phyloP scores from a whole-genome alignment of 129 eudicot genomes.

The Saussurea involucrata region DNA sequence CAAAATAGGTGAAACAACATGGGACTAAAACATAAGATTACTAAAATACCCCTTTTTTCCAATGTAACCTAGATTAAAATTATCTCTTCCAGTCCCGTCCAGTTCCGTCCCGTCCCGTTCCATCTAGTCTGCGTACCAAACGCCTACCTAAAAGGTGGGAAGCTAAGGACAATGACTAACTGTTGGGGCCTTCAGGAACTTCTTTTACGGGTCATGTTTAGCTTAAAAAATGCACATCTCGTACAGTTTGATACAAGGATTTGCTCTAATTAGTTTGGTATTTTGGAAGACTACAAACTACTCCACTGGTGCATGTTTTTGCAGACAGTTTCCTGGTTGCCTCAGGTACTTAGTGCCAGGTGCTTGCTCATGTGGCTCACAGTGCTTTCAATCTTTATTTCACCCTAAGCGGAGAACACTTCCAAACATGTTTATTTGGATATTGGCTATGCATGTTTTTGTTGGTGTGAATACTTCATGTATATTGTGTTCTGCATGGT shows the following conservation, averaged over 20 bases:
- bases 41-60: too few species aligned
- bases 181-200: background rate
- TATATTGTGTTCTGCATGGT: background rate
- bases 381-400: background rate
- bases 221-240: background rate
- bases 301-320: background rate
- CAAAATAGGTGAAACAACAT: too few species aligned
- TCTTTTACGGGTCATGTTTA: background rate
- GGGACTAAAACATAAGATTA: too few species aligned
- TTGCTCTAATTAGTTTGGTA: background rate
- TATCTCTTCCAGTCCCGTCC: too few species aligned
- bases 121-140: too few species aligned
- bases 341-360: background rate
- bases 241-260: background rate
- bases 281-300: background rate
- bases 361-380: background rate
- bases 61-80: too few species aligned
- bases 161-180: background rate
- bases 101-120: too few species aligned
- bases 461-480: too few species aligned
- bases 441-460: background rate
- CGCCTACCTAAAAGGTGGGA: background rate
- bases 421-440: background rate
- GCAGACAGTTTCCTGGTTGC: background rate
- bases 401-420: background rate